phyloP scores from a whole-genome alignment of 257 asterid genomes.

The Nicotiana sylvestris region DNA sequence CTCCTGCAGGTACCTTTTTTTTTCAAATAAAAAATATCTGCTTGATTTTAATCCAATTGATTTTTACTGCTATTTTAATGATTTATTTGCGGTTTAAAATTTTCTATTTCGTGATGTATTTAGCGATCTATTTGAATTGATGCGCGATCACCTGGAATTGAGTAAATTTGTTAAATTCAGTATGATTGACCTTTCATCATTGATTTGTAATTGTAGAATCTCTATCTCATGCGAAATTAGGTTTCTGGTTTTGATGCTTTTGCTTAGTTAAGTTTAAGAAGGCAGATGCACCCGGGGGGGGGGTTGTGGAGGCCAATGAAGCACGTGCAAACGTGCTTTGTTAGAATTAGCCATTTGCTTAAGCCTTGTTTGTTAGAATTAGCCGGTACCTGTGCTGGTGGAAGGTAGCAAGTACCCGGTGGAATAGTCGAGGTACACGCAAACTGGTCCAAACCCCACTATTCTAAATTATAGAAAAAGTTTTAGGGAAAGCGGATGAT shows the following conservation, averaged over 20 bases:
- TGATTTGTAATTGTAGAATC: neutral
- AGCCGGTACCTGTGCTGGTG: too few relatives aligned
- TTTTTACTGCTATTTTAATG: neutral
- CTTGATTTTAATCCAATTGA: neutral
- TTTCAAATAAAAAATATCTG: neutral
- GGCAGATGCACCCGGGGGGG: too few relatives aligned
- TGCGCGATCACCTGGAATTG: neutral
- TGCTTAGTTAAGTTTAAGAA: neutral
- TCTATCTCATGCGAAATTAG: neutral
- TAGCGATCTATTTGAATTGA: constrained; percentile 3
- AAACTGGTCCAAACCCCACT: too few relatives aligned
- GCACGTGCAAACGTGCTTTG: too few relatives aligned
- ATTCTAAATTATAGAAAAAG: too few relatives aligned
- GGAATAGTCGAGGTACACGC: too few relatives aligned
- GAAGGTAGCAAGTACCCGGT: too few relatives aligned
- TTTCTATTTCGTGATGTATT: neutral
- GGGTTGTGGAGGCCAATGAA: too few relatives aligned
- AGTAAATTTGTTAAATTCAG: too few relatives aligned
- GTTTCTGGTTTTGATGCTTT: neutral
- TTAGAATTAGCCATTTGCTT: too few relatives aligned
- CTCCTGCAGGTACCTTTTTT: constrained; percentile 75
- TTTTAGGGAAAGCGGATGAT: neutral
- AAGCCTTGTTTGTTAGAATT: too few relatives aligned
- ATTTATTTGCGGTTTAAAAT: neutral
- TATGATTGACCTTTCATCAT: too few relatives aligned